Conservation (phyloP, 805 yeast genomes). For the Candida insectorum region DNA sequence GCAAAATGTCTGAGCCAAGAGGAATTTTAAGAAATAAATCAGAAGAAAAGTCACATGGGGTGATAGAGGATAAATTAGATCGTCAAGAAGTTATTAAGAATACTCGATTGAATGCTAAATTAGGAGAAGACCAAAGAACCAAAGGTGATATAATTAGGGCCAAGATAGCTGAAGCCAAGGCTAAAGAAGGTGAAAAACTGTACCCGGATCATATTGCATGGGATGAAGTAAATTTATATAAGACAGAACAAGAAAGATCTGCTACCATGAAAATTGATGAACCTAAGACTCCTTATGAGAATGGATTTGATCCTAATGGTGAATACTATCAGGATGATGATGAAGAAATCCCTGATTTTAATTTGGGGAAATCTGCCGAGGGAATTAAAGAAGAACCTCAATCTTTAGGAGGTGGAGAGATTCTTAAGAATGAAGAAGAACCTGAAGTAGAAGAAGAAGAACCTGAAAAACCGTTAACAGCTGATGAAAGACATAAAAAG, state of each 20-base stretch:
- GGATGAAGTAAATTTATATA: slow-evolving; percentile 77
- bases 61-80: slow-evolving; percentile 29
- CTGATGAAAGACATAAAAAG: slow-evolving; percentile 59
- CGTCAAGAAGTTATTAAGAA: slow-evolving; percentile 76
- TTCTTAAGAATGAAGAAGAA: slow-evolving; percentile 24
- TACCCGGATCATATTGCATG: slow-evolving; percentile 56
- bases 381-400: slow-evolving; percentile 16
- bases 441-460: slow-evolving; percentile 38
- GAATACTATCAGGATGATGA: slow-evolving; percentile 77
- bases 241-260: slow-evolving; percentile 67
- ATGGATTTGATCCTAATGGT: slow-evolving; percentile 78
- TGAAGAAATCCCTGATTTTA: slow-evolving; percentile 47
- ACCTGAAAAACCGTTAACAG: slow-evolving; percentile 35
- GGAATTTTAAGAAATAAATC: slow-evolving; percentile 56
- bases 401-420: slow-evolving; percentile 42
- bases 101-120: slow-evolving; percentile 70
- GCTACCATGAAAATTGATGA: slow-evolving; percentile 86
- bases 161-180: slow-evolving; percentile 38
- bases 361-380: slow-evolving; percentile 47
- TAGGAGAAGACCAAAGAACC: slow-evolving; percentile 27
- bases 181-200: slow-evolving; percentile 2
- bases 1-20: slow-evolving; percentile 15
- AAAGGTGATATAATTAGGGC: slow-evolving; percentile 47
- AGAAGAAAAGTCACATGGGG: slow-evolving; percentile 12
- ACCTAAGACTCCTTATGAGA: slow-evolving; percentile 94